Conservation (phyloP, 495 filamentous ascomycete species). For the Patellaria atrata region DNA sequence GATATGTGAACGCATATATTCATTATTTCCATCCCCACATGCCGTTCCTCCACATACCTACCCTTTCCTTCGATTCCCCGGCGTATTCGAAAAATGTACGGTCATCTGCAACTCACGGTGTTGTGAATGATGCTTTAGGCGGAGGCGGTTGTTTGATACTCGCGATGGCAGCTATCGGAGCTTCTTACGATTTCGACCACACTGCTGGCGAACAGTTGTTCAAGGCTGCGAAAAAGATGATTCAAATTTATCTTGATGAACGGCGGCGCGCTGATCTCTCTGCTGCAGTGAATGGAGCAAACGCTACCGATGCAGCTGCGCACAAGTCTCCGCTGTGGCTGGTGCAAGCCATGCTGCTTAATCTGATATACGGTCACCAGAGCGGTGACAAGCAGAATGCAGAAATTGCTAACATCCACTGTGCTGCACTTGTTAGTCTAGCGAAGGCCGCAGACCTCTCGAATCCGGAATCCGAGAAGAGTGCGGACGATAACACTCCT, state of each 20-base stretch:
- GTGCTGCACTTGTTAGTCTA: slow-evolving; percentile 77
- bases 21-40: slow-evolving; percentile 90
- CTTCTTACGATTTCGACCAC: slow-evolving; percentile 81
- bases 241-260: slow-evolving; percentile 85
- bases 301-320: slow-evolving; percentile 46
- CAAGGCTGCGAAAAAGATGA: slow-evolving; percentile 88
- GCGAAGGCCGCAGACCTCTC: slow-evolving; percentile 73
- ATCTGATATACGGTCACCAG: slow-evolving; percentile 91
- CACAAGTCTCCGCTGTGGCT: slow-evolving; percentile 87
- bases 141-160: slow-evolving; percentile 84
- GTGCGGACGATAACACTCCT: slow-evolving; percentile 3
- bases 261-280: slow-evolving; percentile 78
- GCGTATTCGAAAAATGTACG: slow-evolving; percentile 47
- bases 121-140: slow-evolving; percentile 50
- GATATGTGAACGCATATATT: slow-evolving; percentile 84
- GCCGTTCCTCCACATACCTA: slow-evolving; percentile 86
- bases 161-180: slow-evolving; percentile 92
- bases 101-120: slow-evolving; percentile 40
- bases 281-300: slow-evolving; percentile 52
- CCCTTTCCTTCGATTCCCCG: slow-evolving; percentile 75
- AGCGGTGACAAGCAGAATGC: slow-evolving; percentile 83
- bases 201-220: slow-evolving; percentile 73
- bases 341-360: slow-evolving; percentile 96
- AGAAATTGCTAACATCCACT: slow-evolving; percentile 85
- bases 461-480: slow-evolving; percentile 28